Percentiles rank a stretch among this genome's conserved stretches.
Conservation (phyloP, 2,329 filamentous ascomycete species). For the Beauveria rudraprayagi region DNA sequence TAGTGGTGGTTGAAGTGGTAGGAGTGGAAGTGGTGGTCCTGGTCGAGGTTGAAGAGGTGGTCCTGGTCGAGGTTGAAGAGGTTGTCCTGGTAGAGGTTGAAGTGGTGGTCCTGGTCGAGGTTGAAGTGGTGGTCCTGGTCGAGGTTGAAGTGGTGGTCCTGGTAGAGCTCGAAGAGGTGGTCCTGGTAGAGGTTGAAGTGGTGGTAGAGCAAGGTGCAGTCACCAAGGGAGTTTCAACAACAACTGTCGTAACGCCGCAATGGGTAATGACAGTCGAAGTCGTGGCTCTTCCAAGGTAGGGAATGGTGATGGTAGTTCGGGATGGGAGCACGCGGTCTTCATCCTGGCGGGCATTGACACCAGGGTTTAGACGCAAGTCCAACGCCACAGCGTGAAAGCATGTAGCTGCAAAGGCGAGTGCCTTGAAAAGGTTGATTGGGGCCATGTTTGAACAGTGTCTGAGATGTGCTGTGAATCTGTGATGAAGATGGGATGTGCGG, state of each 20-base stretch:
- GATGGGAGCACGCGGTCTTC: not conserved
- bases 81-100: not conserved
- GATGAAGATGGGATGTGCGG: too few species aligned
- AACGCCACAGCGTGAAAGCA: not conserved
- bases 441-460: not conserved
- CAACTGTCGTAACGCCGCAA: not conserved
- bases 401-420: not conserved
- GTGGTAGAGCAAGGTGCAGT: not conserved
- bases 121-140: not conserved
- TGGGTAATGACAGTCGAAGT: not conserved
- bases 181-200: not conserved
- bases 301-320: constrained; percentile 1
- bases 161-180: not conserved
- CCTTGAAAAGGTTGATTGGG: not conserved
- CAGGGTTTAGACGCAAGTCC: not conserved
- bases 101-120: not conserved
- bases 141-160: not conserved
- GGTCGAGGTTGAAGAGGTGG: not conserved
- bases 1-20: not conserved
- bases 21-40: not conserved
- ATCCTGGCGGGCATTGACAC: not conserved
- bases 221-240: not conserved
- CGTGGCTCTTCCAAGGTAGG: not conserved
- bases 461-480: not conserved
- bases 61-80: not conserved